A percentile compares a stretch with the other conserved stretches of the same genome.
phyloP scores from a whole-genome alignment of 2,329 filamentous ascomycete species.

The Fusarium floridanum region DNA sequence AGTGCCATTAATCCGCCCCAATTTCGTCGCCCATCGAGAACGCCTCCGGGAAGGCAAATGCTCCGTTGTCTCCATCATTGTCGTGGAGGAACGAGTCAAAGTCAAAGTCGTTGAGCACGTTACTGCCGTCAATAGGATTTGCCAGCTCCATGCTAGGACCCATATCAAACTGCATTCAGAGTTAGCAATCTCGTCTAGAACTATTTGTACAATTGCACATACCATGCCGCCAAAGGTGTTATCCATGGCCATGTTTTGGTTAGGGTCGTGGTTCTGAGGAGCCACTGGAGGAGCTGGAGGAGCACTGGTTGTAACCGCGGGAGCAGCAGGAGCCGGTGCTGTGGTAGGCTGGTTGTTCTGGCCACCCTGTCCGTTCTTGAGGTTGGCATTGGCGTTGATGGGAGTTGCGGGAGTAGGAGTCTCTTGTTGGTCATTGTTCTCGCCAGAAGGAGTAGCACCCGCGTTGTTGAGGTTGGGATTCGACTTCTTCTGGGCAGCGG shows the following conservation, averaged over 20 bases:
- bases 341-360: conserved; percentile 51
- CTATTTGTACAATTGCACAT: conserved; percentile 40
- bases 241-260: conserved; percentile 62
- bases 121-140: conserved; percentile 64
- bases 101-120: conserved; percentile 76
- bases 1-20: conserved; percentile 63
- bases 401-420: conserved; percentile 73
- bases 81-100: conserved; percentile 76
- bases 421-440: conserved; percentile 68
- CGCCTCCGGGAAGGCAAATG: conserved; percentile 67
- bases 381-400: conserved; percentile 59
- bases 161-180: conserved; percentile 57
- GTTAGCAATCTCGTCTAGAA: conserved; percentile 29
- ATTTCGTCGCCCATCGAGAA: conserved; percentile 71
- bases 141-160: conserved; percentile 64
- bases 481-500: conserved; percentile 73
- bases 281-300: conserved; percentile 42
- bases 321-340: conserved; percentile 49
- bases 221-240: conserved; percentile 58
- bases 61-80: conserved; percentile 60
- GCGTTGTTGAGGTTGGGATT: conserved; percentile 65
- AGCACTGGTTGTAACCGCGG: conserved; percentile 47
- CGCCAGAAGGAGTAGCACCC: conserved; percentile 69
- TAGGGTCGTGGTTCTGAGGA: conserved; percentile 33
- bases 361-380: conserved; percentile 51